Evolutionary conservation across 441 rosid genomes (phyloP), one percentile per base, ranked within the genome.

Genomic region (Brassica hybrid): DNA sequence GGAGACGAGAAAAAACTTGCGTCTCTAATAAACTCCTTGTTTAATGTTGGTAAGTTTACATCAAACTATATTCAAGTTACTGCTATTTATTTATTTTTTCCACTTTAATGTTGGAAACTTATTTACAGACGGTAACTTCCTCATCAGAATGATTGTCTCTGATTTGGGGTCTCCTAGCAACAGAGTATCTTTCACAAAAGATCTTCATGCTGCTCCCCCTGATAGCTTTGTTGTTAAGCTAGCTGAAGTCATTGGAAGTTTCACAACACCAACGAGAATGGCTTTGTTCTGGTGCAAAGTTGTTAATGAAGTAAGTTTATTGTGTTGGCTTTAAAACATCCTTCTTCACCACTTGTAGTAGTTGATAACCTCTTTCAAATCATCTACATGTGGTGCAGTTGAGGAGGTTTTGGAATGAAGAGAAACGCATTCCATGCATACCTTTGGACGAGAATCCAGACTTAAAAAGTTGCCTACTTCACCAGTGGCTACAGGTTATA

Each of bases 181-280:
- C 38, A 52, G 75, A 66, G 60, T 84, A 68, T 84, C 79, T 75
- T 82, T 93, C 19, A 80, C 90, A n/a, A 88, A 84, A 84, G 98
- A 93, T 69, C 87, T 93, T 78, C 97, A 90, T 78, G 97, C 89
- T 73, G 90, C 94, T 81, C 99, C 99, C 73, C 86, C 91, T 67
- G 83, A 81, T 71, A 85, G 95, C 81, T 85, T 95, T 77, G 73
- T 93, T 81, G 91, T 85, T 61, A 91, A 91, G 85, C 77, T 95
- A 77, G 86, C 99, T 78, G 99, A 95, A 87, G 94, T 95, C 69
- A 86, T 95, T 74, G 99, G 99, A 75, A 88, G 90, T 82, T 87
- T 91, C 82, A 89, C 84, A 84, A 87, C 90, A 67, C 75, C 90
- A 68, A 83, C 79, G 72, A 86, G 84, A 82, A 87, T 91, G 98